Conservation (phyloP, 768 basidiomycete species). For the Auricularia sp. region DNA sequence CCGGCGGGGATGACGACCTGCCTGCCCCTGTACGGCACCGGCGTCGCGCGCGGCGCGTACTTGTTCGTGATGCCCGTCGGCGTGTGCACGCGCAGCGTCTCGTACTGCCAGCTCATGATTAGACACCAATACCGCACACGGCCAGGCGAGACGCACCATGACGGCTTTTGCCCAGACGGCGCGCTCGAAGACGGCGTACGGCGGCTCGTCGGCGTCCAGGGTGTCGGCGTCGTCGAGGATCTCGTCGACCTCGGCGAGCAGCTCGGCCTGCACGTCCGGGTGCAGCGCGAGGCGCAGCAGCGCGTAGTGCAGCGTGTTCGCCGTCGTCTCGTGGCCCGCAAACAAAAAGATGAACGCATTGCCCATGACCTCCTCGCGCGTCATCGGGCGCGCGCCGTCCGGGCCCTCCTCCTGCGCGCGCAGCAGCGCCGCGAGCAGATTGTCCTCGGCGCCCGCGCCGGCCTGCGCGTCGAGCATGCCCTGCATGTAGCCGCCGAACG, state of each 20-base stretch:
- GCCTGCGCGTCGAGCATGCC: conserved; percentile 6
- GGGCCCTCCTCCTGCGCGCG: neutral
- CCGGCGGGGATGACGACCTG: conserved; percentile 3
- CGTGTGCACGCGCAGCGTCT: conserved; percentile 6
- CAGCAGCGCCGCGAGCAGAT: neutral
- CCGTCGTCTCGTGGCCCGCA: conserved; percentile 11
- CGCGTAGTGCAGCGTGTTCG: conserved; percentile 8
- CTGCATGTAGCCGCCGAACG: conserved; percentile 5
- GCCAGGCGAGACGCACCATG: neutral
- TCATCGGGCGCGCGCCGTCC: conserved; percentile 1
- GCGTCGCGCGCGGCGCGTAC: neutral
- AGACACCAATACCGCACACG: neutral
- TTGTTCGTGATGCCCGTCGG: conserved; percentile 6
- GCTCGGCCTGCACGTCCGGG: conserved; percentile 6
- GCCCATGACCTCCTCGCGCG: conserved; percentile 3
- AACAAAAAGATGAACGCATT: conserved; percentile 9
- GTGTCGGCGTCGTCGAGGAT: neutral
- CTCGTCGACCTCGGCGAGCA: conserved; percentile 2
- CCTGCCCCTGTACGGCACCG: neutral
- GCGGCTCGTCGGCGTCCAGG: neutral
- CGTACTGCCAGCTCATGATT: neutral
- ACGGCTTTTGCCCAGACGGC: neutral
- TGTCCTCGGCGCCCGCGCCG: neutral
- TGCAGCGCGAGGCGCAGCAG: conserved; percentile 8
- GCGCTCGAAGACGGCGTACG: neutral